Evolutionary conservation across 2,329 filamentous ascomycete genomes (phyloP).

Genomic region (Nigrospora sphaerica): DNA sequence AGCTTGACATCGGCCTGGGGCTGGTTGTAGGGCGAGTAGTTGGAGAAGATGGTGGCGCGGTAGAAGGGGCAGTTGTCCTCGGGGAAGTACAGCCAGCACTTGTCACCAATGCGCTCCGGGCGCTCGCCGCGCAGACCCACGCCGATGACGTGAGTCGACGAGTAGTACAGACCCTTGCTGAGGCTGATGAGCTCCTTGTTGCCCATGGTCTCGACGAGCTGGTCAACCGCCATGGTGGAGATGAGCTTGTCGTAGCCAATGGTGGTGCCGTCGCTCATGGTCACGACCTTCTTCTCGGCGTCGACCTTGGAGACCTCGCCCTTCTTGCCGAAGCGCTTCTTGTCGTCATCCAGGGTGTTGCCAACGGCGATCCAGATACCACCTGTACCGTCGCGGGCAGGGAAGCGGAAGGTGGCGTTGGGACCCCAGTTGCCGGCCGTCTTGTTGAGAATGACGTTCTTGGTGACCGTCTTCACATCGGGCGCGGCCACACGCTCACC

Average conservation of each 20-base stretch:
- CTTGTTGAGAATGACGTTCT: constrained; percentile 94
- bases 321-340: constrained; percentile 81
- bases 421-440: constrained; percentile 96
- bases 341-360: constrained; percentile 84
- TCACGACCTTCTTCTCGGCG: constrained; percentile 75
- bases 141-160: constrained; percentile 93
- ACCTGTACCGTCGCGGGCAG: constrained; percentile 88
- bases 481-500: constrained; percentile 97
- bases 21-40: constrained; percentile 99
- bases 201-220: constrained; percentile 78
- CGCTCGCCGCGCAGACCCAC: constrained; percentile 88
- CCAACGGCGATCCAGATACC: constrained; percentile 99
- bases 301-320: constrained; percentile 83
- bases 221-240: constrained; percentile 94
- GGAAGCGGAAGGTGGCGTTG: constrained; percentile 97
- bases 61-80: constrained; percentile 99
- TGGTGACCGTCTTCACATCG: constrained; percentile 86
- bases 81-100: constrained; percentile 99
- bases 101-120: constrained; percentile 95
- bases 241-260: constrained; percentile 89
- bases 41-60: constrained; percentile 99
- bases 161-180: constrained; percentile 92
- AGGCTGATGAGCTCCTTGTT: constrained; percentile 76
- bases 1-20: constrained; percentile 77
- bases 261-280: constrained; percentile 75